These are phyloP conservation scores for Cupressus sempervirens DNA, from an alignment of 75 land plant genomes.

Conservation along the genomic window DNA sequence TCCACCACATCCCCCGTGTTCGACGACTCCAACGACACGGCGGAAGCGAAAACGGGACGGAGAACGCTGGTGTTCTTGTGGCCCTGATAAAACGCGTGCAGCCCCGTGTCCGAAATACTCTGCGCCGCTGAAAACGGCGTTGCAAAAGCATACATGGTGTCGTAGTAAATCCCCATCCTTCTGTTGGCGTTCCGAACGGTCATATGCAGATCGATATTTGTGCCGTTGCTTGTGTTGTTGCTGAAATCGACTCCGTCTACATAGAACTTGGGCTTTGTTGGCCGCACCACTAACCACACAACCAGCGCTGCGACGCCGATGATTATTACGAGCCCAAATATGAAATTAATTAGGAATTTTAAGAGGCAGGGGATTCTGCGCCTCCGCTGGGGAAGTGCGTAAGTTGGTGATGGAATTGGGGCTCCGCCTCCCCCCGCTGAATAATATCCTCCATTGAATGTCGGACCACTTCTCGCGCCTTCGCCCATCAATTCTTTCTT, in stretches of 20 bases:
- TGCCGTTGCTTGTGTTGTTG: neutral
- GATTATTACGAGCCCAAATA: neutral
- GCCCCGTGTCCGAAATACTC: neutral
- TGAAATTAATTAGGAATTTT: neutral
- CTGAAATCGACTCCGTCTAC: neutral
- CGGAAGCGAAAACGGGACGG: neutral
- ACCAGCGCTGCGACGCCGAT: conserved; percentile 1
- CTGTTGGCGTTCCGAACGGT: neutral
- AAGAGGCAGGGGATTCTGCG: neutral
- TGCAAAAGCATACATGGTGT: neutral
- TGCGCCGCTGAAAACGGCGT: neutral
- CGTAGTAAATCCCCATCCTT: neutral
- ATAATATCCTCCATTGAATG: neutral
- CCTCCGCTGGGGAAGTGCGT: neutral
- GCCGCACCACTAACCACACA: neutral
- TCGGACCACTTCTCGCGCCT: neutral
- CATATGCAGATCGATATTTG: neutral
- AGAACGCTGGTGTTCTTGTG: conserved; percentile 27
- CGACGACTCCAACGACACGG: neutral
- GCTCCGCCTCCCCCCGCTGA: neutral
- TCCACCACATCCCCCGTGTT: neutral
- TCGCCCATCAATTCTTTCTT: neutral
- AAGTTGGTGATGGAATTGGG: neutral
- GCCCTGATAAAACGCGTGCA: conserved; percentile 29
- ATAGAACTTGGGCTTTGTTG: neutral